phyloP scores from a whole-genome alignment of 352 stramenopile species.

The Pilasporangium apinafurcum region DNA sequence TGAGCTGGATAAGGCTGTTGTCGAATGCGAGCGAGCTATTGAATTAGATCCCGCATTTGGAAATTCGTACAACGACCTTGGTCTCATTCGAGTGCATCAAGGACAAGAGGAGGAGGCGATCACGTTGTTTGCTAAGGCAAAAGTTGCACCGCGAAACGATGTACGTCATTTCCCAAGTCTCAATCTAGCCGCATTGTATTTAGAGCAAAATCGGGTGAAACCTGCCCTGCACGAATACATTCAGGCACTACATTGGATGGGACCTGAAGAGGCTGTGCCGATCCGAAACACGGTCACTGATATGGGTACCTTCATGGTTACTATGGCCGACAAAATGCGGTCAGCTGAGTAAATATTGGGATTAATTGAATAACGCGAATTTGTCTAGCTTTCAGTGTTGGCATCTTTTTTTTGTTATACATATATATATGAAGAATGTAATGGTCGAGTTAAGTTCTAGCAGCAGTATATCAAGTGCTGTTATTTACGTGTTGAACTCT shows the following conservation, averaged over 20 bases:
- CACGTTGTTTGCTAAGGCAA: conserved; percentile 56
- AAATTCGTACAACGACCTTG: conserved; percentile 72
- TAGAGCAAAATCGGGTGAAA: conserved; percentile 62
- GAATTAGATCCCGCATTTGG: conserved; percentile 60
- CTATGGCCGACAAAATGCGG: conserved; percentile 26
- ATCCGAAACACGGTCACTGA: conserved; percentile 69
- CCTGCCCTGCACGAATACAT: conserved; percentile 70
- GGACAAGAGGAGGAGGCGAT: conserved; percentile 47
- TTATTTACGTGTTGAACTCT: no score
- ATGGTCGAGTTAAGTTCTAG: no score
- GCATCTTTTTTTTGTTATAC: no score
- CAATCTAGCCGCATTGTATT: conserved; percentile 55
- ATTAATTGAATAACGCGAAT: no score
- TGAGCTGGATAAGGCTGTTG: conserved; percentile 38
- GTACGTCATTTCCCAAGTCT: conserved; percentile 62
- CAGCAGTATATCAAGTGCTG: no score
- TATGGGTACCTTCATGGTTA: conserved; percentile 58
- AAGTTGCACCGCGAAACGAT: conserved; percentile 50
- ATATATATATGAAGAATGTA: no score
- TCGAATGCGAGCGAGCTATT: conserved; percentile 55
- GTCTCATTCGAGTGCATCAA: conserved; percentile 53
- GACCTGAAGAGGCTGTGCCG: conserved; percentile 28
- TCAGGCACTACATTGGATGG: conserved; percentile 67
- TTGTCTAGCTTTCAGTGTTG: no score
- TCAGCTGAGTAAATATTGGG: conserved; percentile 5